phyloP scores from a whole-genome alignment of 768 basidiomycete species.

The Suillus hirtellus region DNA sequence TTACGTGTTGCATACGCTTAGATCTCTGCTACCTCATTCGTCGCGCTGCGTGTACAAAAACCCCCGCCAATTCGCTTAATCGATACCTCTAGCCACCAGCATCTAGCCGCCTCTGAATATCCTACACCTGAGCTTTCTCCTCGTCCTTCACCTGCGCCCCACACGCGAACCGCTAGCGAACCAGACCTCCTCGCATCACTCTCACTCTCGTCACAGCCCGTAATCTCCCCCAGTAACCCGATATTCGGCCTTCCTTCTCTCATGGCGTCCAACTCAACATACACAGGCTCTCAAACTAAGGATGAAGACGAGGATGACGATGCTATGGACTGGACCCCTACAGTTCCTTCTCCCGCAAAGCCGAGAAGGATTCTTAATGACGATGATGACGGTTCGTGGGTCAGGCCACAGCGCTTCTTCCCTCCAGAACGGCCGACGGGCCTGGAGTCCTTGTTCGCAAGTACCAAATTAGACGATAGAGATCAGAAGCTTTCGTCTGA shows the following conservation, averaged over 20 bases:
- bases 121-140: conserved; percentile 40
- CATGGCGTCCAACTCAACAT: conserved; percentile 26
- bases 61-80: conserved; percentile 74
- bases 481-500: conserved; percentile 1
- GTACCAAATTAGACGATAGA: conserved; percentile 56
- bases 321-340: conserved; percentile 74
- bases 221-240: conserved; percentile 48
- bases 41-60: conserved; percentile 60
- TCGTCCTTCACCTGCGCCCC: conserved; percentile 30
- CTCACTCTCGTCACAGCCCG: conserved; percentile 64
- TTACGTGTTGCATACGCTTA: conserved; percentile 25
- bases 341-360: conserved; percentile 33
- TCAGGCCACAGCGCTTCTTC: conserved; percentile 75
- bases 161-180: conserved; percentile 34
- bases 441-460: conserved; percentile 67
- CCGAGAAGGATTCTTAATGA: conserved; percentile 23
- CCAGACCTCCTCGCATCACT: conserved; percentile 63
- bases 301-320: conserved; percentile 37
- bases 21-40: conserved; percentile 53
- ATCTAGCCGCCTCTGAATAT: conserved; percentile 35
- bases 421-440: conserved; percentile 78
- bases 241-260: conserved; percentile 76
- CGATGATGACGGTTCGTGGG: conserved; percentile 46
- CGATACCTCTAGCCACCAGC: conserved; percentile 49
- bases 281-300: conserved; percentile 25